Conservation (phyloP, 2,329 filamentous ascomycete genomes). For the Ploettnerulaceae sp. region DNA sequence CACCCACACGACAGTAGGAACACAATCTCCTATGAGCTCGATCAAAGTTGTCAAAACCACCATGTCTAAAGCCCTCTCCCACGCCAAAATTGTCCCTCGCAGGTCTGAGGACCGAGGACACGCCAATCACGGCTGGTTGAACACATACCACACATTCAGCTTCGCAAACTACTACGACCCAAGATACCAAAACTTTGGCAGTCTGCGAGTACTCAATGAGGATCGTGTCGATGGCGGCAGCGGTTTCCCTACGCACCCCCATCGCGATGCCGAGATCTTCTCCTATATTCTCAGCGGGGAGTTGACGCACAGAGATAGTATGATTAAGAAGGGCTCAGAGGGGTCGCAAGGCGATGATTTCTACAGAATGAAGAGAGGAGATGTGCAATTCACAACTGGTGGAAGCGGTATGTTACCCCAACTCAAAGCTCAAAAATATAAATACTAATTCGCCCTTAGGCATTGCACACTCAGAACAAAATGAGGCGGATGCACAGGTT, state of each 20-base stretch:
- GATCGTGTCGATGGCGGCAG: constrained; percentile 70
- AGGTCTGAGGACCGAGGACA: constrained; percentile 69
- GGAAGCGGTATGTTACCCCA: constrained; percentile 54
- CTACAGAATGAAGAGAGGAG: constrained; percentile 68
- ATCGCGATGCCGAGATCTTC: constrained; percentile 87
- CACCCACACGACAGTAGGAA: constrained; percentile 4
- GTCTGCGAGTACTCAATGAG: constrained; percentile 81
- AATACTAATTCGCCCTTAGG: constrained; percentile 36
- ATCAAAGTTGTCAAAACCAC: constrained; percentile 36
- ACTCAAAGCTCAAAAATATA: not conserved
- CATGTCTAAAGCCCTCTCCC: constrained; percentile 59
- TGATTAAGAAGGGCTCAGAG: constrained; percentile 66
- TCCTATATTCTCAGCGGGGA: constrained; percentile 81
- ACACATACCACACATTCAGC: constrained; percentile 81
- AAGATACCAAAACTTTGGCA: constrained; percentile 63
- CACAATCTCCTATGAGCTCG: constrained; percentile 24
- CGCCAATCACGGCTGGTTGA: constrained; percentile 80
- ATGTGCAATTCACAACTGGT: constrained; percentile 88
- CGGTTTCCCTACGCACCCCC: constrained; percentile 81
- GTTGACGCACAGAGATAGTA: constrained; percentile 81
- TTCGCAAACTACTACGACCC: constrained; percentile 64
- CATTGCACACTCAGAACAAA: constrained; percentile 78
- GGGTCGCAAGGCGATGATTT: constrained; percentile 53
- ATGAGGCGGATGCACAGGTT: constrained; percentile 66
- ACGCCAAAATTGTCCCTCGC: constrained; percentile 71